phyloP scores from a whole-genome alignment of 495 filamentous ascomycete genomes.

The Elaphomyces granulatus region DNA sequence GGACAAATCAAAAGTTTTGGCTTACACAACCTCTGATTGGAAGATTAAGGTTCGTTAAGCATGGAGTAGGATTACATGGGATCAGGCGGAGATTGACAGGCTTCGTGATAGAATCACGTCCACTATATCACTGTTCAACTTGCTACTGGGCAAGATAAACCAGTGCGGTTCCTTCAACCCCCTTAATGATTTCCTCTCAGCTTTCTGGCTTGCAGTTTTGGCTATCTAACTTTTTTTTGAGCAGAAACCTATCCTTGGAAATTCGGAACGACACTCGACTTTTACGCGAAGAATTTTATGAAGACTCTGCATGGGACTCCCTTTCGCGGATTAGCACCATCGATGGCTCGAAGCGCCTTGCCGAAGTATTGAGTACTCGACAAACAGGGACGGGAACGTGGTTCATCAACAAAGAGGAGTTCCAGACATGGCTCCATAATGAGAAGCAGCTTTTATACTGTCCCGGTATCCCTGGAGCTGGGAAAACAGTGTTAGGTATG shows the following conservation, averaged over 20 bases:
- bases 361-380: background rate
- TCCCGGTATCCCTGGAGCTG: constrained; percentile 2
- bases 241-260: constrained; percentile 1
- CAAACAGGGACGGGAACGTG: constrained; percentile 1
- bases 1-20: constrained; percentile 1
- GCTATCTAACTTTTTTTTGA: background rate
- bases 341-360: too few relatives aligned
- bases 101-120: background rate
- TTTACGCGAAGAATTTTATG: too few relatives aligned
- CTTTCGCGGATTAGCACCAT: too few relatives aligned
- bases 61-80: constrained; percentile 2
- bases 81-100: constrained; percentile 1
- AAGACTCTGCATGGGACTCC: too few relatives aligned
- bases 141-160: too few relatives aligned
- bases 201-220: too few relatives aligned
- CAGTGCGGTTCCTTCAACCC: too few relatives aligned
- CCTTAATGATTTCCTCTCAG: too few relatives aligned
- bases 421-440: background rate
- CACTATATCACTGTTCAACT: background rate
- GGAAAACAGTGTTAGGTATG: background rate
- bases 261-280: too few relatives aligned
- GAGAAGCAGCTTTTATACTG: too few relatives aligned
- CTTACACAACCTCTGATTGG: background rate
- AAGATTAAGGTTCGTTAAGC: background rate
- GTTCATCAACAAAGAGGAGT: background rate